Conservation (phyloP, 768 basidiomycete genomes). For the Leccinum arenicola region DNA sequence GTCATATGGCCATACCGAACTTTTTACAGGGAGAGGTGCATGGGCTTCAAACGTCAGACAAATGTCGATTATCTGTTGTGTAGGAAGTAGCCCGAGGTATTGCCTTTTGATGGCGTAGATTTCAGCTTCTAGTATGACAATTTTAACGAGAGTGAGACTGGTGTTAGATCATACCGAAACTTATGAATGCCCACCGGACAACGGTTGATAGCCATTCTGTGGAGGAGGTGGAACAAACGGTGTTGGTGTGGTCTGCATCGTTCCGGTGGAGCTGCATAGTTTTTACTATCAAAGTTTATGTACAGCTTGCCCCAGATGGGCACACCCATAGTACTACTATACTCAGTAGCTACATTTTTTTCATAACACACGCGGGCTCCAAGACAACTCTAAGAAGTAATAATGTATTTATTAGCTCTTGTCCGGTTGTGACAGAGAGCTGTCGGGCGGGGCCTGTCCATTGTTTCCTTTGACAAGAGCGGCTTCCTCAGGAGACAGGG, state of each 20-base stretch:
- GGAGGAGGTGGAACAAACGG: slow-evolving; percentile 36
- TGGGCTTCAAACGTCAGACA: slow-evolving; percentile 70
- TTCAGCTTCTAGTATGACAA: slow-evolving; percentile 35
- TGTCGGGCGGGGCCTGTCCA: background rate
- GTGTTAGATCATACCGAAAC: slow-evolving; percentile 16
- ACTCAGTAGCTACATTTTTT: slow-evolving; percentile 2
- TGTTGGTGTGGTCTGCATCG: slow-evolving; percentile 53
- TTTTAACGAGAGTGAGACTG: slow-evolving; percentile 23
- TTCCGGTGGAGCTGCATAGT: slow-evolving; percentile 68
- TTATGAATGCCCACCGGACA: slow-evolving; percentile 35
- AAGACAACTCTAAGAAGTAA: no score
- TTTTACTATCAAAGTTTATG: slow-evolving; percentile 63
- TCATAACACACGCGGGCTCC: background rate
- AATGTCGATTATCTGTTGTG: slow-evolving; percentile 74
- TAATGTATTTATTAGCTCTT: background rate
- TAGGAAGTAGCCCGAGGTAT: slow-evolving; percentile 66
- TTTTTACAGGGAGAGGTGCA: slow-evolving; percentile 61
- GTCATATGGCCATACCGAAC: slow-evolving; percentile 71
- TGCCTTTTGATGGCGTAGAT: slow-evolving; percentile 63
- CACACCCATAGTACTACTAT: background rate
- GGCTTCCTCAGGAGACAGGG: slow-evolving; percentile 56
- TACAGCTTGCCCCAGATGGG: slow-evolving; percentile 15
- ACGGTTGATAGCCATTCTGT: slow-evolving; percentile 33
- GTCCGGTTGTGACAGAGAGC: slow-evolving; percentile 4
- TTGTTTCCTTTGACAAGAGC: slow-evolving; percentile 20